These are phyloP conservation scores for Arabidopsis lyrata DNA, from an alignment of 441 rosid genomes.

Conservation along the genomic window DNA sequence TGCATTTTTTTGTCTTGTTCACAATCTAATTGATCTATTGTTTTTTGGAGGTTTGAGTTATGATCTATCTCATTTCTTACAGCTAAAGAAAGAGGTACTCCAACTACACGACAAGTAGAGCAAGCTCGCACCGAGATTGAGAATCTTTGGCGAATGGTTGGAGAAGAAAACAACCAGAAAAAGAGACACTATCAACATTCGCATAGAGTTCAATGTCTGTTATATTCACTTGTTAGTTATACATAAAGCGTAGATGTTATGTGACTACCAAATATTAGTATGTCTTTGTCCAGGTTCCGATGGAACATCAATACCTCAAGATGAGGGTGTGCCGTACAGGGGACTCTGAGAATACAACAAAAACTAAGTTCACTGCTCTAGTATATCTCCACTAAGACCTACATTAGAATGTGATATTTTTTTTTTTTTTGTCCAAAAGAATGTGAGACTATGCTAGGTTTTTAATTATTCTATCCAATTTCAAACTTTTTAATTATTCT, in stretches of 20 bases:
- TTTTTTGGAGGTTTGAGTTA: no score
- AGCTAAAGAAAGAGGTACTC: no score
- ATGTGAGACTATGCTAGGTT: no score
- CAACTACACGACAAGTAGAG: conserved; percentile 51
- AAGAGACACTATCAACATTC: no score
- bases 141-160: conserved; percentile 52
- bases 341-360: not conserved
- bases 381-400: conserved; percentile 12
- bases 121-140: conserved; percentile 65
- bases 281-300: not conserved
- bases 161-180: conserved; percentile 38
- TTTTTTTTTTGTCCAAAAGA: no score
- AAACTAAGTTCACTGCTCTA: not conserved
- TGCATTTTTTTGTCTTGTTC: no score
- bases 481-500: no score
- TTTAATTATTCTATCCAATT: no score
- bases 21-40: no score
- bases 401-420: not conserved
- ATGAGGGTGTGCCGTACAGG: not conserved
- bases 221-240: no score
- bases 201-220: not conserved
- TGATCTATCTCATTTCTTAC: no score
- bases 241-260: not conserved
- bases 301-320: not conserved
- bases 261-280: not conserved